These are phyloP conservation scores for Saturnispora bothae DNA, from an alignment of 805 yeast species.

Conservation along the genomic window DNA sequence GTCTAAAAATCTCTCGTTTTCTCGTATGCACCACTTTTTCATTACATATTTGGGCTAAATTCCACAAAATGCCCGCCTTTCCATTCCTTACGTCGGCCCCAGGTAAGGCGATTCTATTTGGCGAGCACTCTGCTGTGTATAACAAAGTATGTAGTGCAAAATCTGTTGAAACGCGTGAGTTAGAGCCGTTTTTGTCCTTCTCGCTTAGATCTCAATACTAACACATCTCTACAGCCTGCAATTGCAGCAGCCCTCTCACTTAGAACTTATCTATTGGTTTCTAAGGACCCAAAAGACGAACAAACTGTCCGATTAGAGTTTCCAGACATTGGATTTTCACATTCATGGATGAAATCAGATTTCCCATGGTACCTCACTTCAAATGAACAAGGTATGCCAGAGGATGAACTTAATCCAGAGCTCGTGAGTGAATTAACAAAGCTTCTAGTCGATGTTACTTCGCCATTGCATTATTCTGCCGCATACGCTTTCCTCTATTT, in stretches of 20 bases:
- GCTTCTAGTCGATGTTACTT: conserved; percentile 34
- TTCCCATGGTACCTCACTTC: conserved; percentile 47
- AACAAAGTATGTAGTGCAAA: conserved; percentile 40
- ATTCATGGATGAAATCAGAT: conserved; percentile 49
- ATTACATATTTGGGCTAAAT: too few relatives aligned
- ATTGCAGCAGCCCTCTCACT: conserved; percentile 90
- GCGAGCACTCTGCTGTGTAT: conserved; percentile 94
- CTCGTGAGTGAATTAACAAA: conserved; percentile 39
- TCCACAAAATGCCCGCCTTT: conserved; percentile 15
- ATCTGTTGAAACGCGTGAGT: background rate
- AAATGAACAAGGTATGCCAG: conserved; percentile 25
- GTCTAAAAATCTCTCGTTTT: too few relatives aligned
- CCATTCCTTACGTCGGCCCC: conserved; percentile 87
- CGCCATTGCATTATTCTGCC: conserved; percentile 61
- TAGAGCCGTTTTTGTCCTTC: background rate
- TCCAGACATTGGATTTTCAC: conserved; percentile 67
- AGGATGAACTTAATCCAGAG: conserved; percentile 51
- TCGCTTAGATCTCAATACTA: conserved; percentile 4
- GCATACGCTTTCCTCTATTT: conserved; percentile 79
- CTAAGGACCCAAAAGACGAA: conserved; percentile 28
- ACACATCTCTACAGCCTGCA: conserved; percentile 47
- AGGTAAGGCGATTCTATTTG: conserved; percentile 91
- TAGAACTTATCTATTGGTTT: conserved; percentile 68
- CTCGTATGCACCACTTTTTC: too few relatives aligned
- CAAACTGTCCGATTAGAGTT: conserved; percentile 54